Conservation (phyloP, 2,329 filamentous ascomycete species). For the Xylaria sp. region DNA sequence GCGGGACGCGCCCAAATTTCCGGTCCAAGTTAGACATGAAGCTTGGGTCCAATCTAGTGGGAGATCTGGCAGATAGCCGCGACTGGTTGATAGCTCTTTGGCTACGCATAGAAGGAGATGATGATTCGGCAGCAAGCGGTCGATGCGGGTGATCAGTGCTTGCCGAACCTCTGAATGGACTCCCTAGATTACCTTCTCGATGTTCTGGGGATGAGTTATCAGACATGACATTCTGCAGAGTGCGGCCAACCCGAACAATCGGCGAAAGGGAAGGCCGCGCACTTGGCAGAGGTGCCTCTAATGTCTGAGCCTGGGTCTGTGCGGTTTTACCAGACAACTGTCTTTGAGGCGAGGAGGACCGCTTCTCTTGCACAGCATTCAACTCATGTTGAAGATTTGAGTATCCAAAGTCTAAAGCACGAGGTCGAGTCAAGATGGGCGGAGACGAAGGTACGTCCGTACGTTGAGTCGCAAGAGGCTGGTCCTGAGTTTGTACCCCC, state of each 20-base stretch:
- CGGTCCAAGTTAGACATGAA: conserved; percentile 40
- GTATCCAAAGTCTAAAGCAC: conserved; percentile 42
- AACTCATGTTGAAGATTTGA: conserved; percentile 42
- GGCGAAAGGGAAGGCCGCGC: conserved; percentile 59
- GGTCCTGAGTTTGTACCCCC: conserved; percentile 27
- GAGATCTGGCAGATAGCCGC: conserved; percentile 34
- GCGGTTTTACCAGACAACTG: conserved; percentile 37
- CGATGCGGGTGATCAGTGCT: conserved; percentile 46
- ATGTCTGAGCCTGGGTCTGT: conserved; percentile 37
- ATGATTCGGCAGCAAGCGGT: conserved; percentile 44
- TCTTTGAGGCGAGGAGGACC: conserved; percentile 41
- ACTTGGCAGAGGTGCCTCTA: conserved; percentile 40
- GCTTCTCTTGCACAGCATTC: conserved; percentile 38
- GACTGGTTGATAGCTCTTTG: conserved; percentile 30
- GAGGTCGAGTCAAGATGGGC: conserved; percentile 45
- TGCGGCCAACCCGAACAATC: conserved; percentile 67
- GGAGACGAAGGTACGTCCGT: conserved; percentile 52
- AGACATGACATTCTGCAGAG: conserved; percentile 67
- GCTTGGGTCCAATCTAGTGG: conserved; percentile 39
- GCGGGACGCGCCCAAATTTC: conserved; percentile 32
- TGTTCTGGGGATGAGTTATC: conserved; percentile 67
- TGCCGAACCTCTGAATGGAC: conserved; percentile 62
- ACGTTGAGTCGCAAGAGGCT: conserved; percentile 36
- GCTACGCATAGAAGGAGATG: conserved; percentile 40
- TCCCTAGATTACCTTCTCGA: conserved; percentile 63